Base-by-base conservation (phyloP, 257 asterid genomes). In the Forsythia viridissima region DNA sequence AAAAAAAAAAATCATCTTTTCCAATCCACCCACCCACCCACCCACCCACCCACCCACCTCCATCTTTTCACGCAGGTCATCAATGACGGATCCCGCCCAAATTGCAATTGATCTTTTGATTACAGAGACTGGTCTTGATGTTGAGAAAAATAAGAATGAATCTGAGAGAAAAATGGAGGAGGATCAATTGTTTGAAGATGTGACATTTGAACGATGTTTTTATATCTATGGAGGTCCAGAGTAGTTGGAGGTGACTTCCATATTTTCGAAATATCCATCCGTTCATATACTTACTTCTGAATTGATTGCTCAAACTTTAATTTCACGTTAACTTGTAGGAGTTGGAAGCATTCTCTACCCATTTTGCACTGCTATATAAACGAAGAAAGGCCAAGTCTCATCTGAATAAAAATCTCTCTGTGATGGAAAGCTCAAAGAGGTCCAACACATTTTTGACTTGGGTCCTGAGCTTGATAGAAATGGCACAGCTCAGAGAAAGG, bases 201-300 rank as follows among this genome's bases (percentile, higher is more conserved):
- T 90, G 79, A 86, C 92, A 68, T 93, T 96, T 84, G 97, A 96
- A 78, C 85, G 98, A 86, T 96, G 98, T 92, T 96, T 96, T 84
- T 96, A 96, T 77, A 96, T 96, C 72, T 96, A 96, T 74, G 98
- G 99, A 83, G 99, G 98, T 84, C 99, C 99, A 24, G 98, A 93
- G 86, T 96, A 92, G 81, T 84, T 96, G 94, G 98, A 96, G 99
- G 98, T 93, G 74, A 46, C 70, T 51, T 77, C 46, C 37, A 20
- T 52, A 67, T 59, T 74, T 84, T 80, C 63, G 37, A 66, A 71
- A 3, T 55, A 61, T 83, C 63, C 8, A 7, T 82, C 43, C 72
- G 13, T 71, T 15, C 7, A 38, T 73, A 39, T 69, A 20, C 36
- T 77, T 75, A 68, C 37, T 76, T 74, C 40, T 73, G 4, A 12